Evolutionary conservation across 1,284 basidiomycete species (phyloP).

Genomic region (Tilletiaria anomala): DNA sequence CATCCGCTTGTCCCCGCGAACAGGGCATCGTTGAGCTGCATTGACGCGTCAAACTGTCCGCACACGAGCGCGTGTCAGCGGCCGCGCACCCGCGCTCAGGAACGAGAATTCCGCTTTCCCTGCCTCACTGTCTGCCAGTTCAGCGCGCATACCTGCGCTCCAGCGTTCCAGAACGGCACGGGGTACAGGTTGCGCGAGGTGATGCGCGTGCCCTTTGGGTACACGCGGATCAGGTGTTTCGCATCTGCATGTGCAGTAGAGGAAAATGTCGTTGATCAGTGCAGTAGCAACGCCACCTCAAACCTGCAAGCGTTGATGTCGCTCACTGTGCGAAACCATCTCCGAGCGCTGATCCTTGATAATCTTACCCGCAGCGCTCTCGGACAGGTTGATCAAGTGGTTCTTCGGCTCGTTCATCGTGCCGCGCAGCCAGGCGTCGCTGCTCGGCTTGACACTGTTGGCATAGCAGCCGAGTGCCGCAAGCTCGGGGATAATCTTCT

Average conservation of each 20-base stretch:
- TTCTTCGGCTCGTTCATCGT: slow-evolving; percentile 28
- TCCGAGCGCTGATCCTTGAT: slow-evolving; percentile 38
- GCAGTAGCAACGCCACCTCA: slow-evolving; percentile 9
- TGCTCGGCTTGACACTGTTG: slow-evolving; percentile 23
- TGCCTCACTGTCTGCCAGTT: slow-evolving; percentile 48
- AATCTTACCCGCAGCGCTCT: slow-evolving; percentile 44
- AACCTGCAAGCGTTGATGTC: no score
- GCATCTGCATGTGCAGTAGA: no score
- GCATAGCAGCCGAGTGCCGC: slow-evolving; percentile 29
- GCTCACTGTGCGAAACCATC: slow-evolving; percentile 5
- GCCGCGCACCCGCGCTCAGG: no score
- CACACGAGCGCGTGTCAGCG: background rate
- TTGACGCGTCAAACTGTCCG: slow-evolving; percentile 20
- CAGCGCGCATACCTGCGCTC: slow-evolving; percentile 51
- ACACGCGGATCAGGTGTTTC: slow-evolving; percentile 48
- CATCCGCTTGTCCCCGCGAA: slow-evolving; percentile 51
- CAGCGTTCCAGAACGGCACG: slow-evolving; percentile 47
- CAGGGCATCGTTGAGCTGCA: slow-evolving; percentile 51
- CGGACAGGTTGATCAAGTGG: slow-evolving; percentile 50
- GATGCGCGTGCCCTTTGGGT: slow-evolving; percentile 50
- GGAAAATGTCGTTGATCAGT: slow-evolving; percentile 45
- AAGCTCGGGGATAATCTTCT: slow-evolving; percentile 27
- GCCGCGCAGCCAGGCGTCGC: slow-evolving; percentile 23
- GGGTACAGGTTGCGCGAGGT: slow-evolving; percentile 48
- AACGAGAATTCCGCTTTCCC: no score